Evolutionary conservation across 495 filamentous ascomycete genomes (phyloP), one percentile per base, ranked within the genome.

Genomic region (Pseudomonodictys pantanalensis): DNA sequence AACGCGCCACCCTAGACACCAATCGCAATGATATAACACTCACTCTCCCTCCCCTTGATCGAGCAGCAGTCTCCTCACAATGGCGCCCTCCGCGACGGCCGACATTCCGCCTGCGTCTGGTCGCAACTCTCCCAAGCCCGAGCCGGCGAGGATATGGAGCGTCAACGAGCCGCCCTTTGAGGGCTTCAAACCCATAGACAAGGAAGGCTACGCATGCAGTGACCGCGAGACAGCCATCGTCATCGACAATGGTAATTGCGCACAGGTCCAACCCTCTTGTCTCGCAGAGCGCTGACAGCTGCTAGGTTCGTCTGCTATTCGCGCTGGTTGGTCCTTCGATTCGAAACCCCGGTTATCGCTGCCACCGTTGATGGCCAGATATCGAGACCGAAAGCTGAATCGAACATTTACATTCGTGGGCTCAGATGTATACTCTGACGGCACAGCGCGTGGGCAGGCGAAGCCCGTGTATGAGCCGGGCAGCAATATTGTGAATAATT

Each of bases 291-390:
- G 25, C 53, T 63, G 18, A 60, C 32, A 17, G 9, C 43, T 30
- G 8, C 12, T 62, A 97, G 92, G 93, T 55, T 91, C 93, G 15
- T 93, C 87, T 47, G 79, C 83, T 29, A 85, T 95, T 54, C 89
- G 93, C 72, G 91, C 95, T 46, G 93, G 93, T 33, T 98, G 91
- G 91, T 93, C 91, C 24, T 93, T 92, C 69, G 92, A 97, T 71
- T 71, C 82, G 50, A 76, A 74, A 10, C 95, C 95, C 0, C 83
- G 91, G 52, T 77, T 97, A 28, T 78, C 83, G 42, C 78, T 95
- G 41, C 90, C 91, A 20, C 91, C 93, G 23, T 88, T 96, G 62
- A 92, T 92, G 83, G 86, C 93, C 52, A 86, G 91, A 67, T 98
- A 96, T 71, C 83, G 91, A 54, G 93, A 98, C 70, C 86, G 93